Evolutionary conservation across 805 yeast genomes (phyloP), one percentile per base, ranked within the genome.

Genomic region (Metschnikowia kofuensis): DNA sequence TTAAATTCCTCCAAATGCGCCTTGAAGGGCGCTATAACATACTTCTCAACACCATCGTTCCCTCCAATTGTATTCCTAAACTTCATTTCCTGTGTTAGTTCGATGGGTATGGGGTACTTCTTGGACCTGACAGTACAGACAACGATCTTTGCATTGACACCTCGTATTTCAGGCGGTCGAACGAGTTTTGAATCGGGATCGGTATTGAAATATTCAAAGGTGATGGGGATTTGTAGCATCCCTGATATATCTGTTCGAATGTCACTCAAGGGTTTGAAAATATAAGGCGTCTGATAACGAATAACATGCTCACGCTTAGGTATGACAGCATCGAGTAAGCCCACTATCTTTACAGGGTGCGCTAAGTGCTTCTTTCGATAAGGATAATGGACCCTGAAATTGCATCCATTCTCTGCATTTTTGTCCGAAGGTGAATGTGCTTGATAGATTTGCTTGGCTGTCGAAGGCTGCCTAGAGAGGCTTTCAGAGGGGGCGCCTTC

Each of bases 91-190:
- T 51, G 51, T 10, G 54, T 41, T 21, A 57, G 42, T 40, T 51
- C 58, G 28, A 57, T 42, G 12, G 60, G 60, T 26, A 50, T 67
- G 2, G 72, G 67, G 27, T 56, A 53, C 42, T 64, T 61, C 12
- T 63, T 59, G 1, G 76, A 66, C 38, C 63, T 56, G 14, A 66
- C 51, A 4, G 59, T 55, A 41, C 59, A 53, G 7, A 47, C 41
- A 28, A 50, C 54, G 11, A 57, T 32, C 35, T 55, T 53, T 6
- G 58, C 59, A 13, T 48, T 31, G 15, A 57, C 31, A 15, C 49
- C 49, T 14, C 45, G 49, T 37, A 55, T 47, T 28, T 55, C 59
- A 3, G 60, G 60, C 7, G 58, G 58, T 13, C 44, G 38, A 16
- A 35, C 34, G 30, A 32, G 37, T 28, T 48, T 49, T 16, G 28